phyloP scores from a whole-genome alignment of 805 yeast species.

The Lipomyces mesembrius region DNA sequence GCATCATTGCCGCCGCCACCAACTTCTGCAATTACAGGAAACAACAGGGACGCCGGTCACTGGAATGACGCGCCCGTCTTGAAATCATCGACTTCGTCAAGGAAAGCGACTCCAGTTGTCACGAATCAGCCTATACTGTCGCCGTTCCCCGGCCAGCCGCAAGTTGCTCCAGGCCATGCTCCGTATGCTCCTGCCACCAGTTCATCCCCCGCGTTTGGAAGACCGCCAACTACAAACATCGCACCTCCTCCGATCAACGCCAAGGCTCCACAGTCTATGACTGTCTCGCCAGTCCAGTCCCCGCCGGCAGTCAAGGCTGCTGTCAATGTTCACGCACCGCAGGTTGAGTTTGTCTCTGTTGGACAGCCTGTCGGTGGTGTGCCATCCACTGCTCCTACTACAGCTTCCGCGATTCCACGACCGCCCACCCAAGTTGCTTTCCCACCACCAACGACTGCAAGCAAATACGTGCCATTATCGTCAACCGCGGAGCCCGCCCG shows the following conservation, averaged over 20 bases:
- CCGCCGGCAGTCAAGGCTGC: conserved; percentile 17
- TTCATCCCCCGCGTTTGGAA: conserved; percentile 12
- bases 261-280: conserved; percentile 31
- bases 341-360: conserved; percentile 33
- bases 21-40: conserved; percentile 16
- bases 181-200: conserved; percentile 45
- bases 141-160: conserved; percentile 38
- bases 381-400: conserved; percentile 10
- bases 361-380: conserved; percentile 25
- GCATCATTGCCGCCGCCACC: conserved; percentile 36
- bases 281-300: conserved; percentile 31
- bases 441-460: conserved; percentile 38
- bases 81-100: conserved; percentile 16
- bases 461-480: conserved; percentile 27
- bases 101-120: conserved; percentile 41
- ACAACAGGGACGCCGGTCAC: conserved; percentile 30
- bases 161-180: conserved; percentile 42
- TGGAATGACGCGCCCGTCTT: conserved; percentile 40
- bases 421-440: conserved; percentile 32
- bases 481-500: conserved; percentile 44
- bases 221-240: conserved; percentile 21
- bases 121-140: conserved; percentile 37
- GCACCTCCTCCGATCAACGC: conserved; percentile 38
- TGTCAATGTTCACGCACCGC: conserved; percentile 29
- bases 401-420: conserved; percentile 9